Percentiles rank a stretch among this genome's conserved stretches.
These are phyloP conservation scores for Oryza coarctata DNA, from an alignment of 176 grass and related monocot genomes.

Conservation along the genomic window DNA sequence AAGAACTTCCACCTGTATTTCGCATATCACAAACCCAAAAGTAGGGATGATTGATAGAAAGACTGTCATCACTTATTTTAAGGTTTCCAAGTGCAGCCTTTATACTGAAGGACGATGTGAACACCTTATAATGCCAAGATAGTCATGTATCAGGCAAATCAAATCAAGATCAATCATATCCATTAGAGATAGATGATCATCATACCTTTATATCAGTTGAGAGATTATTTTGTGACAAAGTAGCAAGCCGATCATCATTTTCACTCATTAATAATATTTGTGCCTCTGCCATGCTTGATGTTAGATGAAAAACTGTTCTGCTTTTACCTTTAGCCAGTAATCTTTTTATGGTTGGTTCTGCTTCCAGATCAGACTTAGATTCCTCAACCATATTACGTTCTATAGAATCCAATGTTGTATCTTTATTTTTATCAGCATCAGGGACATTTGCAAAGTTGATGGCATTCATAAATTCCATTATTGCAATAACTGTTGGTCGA, in stretches of 20 bases:
- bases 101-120: conserved; percentile 85
- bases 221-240: conserved; percentile 92
- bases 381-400: conserved; percentile 42
- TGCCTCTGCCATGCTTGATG: conserved; percentile 87
- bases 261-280: conserved; percentile 94
- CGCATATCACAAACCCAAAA: conserved; percentile 99
- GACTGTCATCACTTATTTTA: conserved; percentile 98
- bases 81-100: conserved; percentile 99
- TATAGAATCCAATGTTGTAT: conserved; percentile 31
- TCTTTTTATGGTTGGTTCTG: conserved; percentile 57
- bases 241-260: conserved; percentile 60
- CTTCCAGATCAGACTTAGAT: conserved; percentile 45
- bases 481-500: conserved; percentile 87
- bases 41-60: conserved; percentile 68
- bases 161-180: conserved; percentile 13
- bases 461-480: conserved; percentile 89
- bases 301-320: conserved; percentile 94
- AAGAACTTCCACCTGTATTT: conserved; percentile 87
- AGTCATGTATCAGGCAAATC: conserved; percentile 20
- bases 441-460: conserved; percentile 64
- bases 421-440: conserved; percentile 46
- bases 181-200: background rate
- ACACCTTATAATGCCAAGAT: conserved; percentile 66
- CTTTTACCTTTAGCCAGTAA: conserved; percentile 89
- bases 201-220: conserved; percentile 91